These are phyloP conservation scores for Schwanniomyces etchellsii DNA, from an alignment of 1,139 yeast genomes.

Conservation along the genomic window DNA sequence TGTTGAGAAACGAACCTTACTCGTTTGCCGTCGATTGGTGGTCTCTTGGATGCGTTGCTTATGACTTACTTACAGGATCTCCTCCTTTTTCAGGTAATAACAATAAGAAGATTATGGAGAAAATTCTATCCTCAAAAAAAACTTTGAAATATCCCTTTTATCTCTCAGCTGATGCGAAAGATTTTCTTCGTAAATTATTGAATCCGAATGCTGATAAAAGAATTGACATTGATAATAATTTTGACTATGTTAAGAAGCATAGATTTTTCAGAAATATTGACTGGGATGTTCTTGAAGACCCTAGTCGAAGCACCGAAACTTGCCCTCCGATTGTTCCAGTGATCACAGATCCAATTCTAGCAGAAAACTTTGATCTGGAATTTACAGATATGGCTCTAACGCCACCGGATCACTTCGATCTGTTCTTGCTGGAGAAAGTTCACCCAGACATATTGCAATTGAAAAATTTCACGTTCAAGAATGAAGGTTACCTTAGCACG, in stretches of 20 bases:
- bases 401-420: slow-evolving; percentile 13
- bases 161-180: slow-evolving; percentile 80
- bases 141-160: slow-evolving; percentile 77
- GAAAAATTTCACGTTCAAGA: slow-evolving; percentile 39
- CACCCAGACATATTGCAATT: slow-evolving; percentile 32
- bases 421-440: slow-evolving; percentile 2
- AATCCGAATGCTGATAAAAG: slow-evolving; percentile 74
- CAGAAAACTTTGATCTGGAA: slow-evolving; percentile 87
- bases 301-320: slow-evolving; percentile 20
- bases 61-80: slow-evolving; percentile 80
- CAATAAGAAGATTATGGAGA: slow-evolving; percentile 75
- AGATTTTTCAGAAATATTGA: slow-evolving; percentile 73
- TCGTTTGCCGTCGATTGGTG: slow-evolving; percentile 94
- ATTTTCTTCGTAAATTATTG: slow-evolving; percentile 64
- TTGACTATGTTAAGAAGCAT: slow-evolving; percentile 55
- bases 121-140: slow-evolving; percentile 59
- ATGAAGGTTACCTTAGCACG: slow-evolving; percentile 28
- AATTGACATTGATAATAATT: slow-evolving; percentile 56
- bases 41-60: slow-evolving; percentile 89
- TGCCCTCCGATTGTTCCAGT: slow-evolving; percentile 83
- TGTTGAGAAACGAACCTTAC: slow-evolving; percentile 77
- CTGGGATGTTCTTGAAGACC: slow-evolving; percentile 62
- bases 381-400: slow-evolving; percentile 72
- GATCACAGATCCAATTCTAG: slow-evolving; percentile 78
- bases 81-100: slow-evolving; percentile 95